Base-by-base conservation (phyloP, 2,329 filamentous ascomycete genomes). In the Dryadomyces quercivorus region DNA sequence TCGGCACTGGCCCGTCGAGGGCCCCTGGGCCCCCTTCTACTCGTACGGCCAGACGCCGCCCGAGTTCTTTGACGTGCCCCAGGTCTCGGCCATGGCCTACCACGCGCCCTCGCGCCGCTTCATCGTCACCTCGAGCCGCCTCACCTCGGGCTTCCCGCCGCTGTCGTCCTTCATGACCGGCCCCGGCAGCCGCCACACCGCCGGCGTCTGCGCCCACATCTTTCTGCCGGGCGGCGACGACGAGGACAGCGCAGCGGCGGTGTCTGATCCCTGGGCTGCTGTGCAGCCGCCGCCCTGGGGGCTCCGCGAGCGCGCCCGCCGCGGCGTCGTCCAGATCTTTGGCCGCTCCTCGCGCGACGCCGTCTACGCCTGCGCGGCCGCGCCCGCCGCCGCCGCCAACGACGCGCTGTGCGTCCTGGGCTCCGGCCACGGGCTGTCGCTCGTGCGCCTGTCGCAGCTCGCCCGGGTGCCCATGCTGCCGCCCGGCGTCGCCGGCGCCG, bases 11-110 rank as follows among this genome's bases (percentile, higher is more conserved):
- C 54, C 59, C 5, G 12, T 1, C 0, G 40, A 51, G 10, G n/a
- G 48, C 1, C 50, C 34, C 2, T 36, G 38, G 13, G 31, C n/a
- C 8, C 26, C n/a, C 18, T 54, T 54, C 12, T 13, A 13, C 16
- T 34, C 5, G 1, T 48, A 45, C 36, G 36, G 36, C 31, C 53
- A 51, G 5, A 52, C 51, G 22, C 50, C 52, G 2, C 26, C 44
- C 5, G 59, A 56, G 31, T 6, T 15, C 4, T 10, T 58, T 3
- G 3, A 20, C 16, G 47, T 52, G 15, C 63, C 64, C 7, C 65
- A 72, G 45, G 67, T 75, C 52, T 73, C 73, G 9, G 74, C 73
- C 5, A 71, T 80, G 59, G 69, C 70, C 55, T 77, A 75, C 53
- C 72, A 76, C 53, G 60, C 64, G 5, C 64, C 69, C 5, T 70